phyloP scores from a whole-genome alignment of 116 monocot genomes.

The Dioscorea cayenensis region DNA sequence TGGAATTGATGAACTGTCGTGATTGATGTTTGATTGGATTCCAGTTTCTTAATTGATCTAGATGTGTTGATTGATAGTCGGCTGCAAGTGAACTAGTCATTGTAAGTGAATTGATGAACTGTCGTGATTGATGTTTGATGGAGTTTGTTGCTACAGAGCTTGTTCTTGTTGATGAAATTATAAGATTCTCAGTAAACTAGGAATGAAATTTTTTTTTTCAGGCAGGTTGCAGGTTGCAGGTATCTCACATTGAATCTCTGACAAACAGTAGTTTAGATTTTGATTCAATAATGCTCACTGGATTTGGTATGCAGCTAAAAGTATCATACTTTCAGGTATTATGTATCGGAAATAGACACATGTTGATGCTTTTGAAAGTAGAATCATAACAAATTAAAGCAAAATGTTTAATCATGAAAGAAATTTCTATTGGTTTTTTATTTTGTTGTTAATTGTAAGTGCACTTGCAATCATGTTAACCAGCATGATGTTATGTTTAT shows the following conservation, averaged over 20 bases:
- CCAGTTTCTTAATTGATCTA: too few relatives aligned
- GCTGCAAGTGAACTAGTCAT: too few relatives aligned
- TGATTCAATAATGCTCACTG: background rate
- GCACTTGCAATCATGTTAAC: background rate
- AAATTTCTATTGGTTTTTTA: background rate
- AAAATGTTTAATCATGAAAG: background rate
- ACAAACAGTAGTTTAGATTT: background rate
- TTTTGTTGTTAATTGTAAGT: background rate
- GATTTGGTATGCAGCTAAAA: background rate
- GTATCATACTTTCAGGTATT: background rate
- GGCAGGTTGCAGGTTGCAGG: background rate
- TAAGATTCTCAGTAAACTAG: background rate
- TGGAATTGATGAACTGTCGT: too few relatives aligned
- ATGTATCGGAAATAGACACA: background rate
- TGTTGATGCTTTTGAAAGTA: background rate
- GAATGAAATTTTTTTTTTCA: background rate
- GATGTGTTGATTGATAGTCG: too few relatives aligned
- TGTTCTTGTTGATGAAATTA: background rate
- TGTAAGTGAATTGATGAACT: too few relatives aligned
- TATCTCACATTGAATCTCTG: background rate
- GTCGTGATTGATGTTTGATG: too few relatives aligned
- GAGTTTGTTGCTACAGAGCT: conserved; percentile 10
- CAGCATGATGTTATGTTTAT: background rate
- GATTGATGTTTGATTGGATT: too few relatives aligned
- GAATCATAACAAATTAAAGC: background rate